phyloP scores from a whole-genome alignment of 257 asterid species.

The Solanum pinnatisectum region DNA sequence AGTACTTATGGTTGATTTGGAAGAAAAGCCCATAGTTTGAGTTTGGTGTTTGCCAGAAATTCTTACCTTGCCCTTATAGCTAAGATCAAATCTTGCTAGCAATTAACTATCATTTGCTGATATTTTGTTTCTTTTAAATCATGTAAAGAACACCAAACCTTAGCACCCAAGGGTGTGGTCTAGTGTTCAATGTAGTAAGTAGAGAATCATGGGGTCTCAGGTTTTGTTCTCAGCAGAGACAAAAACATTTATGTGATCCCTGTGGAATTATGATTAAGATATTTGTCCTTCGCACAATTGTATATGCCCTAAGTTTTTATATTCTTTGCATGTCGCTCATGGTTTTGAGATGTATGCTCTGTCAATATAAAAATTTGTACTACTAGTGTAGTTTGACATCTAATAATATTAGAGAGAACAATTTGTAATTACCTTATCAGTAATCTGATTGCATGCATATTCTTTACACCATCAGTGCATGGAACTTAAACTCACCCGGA shows the following conservation, averaged over 20 bases:
- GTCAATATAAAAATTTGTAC: background rate
- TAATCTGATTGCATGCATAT: background rate
- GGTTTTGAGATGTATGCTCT: background rate
- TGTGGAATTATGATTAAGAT: background rate
- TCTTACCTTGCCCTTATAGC: background rate
- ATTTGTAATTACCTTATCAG: background rate
- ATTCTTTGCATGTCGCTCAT: background rate
- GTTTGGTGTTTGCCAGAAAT: background rate
- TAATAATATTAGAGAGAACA: background rate
- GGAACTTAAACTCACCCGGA: background rate
- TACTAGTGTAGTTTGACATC: background rate
- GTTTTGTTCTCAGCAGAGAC: background rate
- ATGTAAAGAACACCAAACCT: background rate
- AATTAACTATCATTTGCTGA: background rate
- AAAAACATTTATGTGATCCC: background rate
- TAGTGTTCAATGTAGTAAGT: background rate
- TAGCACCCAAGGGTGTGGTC: background rate
- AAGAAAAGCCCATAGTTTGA: background rate
- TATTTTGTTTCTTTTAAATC: background rate
- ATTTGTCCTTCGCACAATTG: background rate
- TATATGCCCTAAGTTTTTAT: background rate
- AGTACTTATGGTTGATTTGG: background rate
- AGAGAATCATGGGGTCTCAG: background rate
- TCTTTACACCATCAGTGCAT: background rate
- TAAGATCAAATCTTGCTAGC: background rate